A percentile compares a stretch with the other conserved stretches of the same genome.
Evolutionary conservation across 2,329 filamentous ascomycete genomes (phyloP).

Genomic region (Epichloe typhina): DNA sequence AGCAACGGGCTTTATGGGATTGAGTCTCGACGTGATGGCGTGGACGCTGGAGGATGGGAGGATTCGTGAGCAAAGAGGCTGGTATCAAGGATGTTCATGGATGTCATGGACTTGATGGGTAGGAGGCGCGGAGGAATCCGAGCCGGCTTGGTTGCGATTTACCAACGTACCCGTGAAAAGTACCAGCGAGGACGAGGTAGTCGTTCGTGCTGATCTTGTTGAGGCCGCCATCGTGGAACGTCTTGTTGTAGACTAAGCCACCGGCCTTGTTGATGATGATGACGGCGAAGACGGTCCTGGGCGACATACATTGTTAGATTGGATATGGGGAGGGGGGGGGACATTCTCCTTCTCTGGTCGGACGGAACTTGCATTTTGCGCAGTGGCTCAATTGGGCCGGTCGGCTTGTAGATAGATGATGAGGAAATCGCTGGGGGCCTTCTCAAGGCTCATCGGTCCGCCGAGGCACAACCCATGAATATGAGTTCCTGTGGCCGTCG

Average conservation of each 20-base stretch:
- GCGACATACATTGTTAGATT: not conserved
- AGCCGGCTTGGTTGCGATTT: too few species aligned
- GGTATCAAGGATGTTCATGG: too few species aligned
- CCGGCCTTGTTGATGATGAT: conserved; percentile 99
- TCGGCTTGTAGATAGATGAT: not conserved
- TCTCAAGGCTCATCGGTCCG: conserved; percentile 8
- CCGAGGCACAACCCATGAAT: conserved; percentile 4
- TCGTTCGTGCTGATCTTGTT: conserved; percentile 89
- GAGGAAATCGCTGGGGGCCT: not conserved
- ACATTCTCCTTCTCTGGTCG: not conserved
- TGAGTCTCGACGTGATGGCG: conserved; percentile 52
- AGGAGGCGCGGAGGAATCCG: too few species aligned
- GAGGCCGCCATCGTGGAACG: conserved; percentile 74
- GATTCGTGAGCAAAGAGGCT: conserved; percentile 5
- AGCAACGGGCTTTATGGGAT: conserved; percentile 34
- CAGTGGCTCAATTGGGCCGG: not conserved
- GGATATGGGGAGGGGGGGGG: too few species aligned
- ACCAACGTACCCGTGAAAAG: conserved; percentile 70
- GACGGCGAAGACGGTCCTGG: conserved; percentile 84
- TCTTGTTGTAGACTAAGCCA: conserved; percentile 89
- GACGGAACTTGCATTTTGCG: not conserved
- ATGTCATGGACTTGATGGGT: too few species aligned
- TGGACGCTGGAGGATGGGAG: conserved; percentile 38
- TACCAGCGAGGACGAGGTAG: conserved; percentile 90
- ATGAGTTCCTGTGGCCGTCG: not conserved